Conservation (phyloP, 2,329 filamentous ascomycete species). For the Elsinoe fawcettii region DNA sequence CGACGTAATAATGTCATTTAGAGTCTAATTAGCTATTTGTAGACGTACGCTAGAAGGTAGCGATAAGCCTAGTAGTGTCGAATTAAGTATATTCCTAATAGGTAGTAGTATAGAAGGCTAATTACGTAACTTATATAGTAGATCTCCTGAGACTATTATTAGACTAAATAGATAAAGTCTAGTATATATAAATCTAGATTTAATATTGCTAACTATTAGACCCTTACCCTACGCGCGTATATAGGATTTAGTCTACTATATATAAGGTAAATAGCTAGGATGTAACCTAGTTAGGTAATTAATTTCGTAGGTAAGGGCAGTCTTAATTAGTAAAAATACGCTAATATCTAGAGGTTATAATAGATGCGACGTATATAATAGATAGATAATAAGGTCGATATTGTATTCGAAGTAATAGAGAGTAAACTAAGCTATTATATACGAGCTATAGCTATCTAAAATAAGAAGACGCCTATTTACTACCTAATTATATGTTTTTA, state of each 20-base stretch:
- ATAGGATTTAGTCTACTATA: neutral
- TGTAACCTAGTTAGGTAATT: neutral
- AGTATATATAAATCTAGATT: neutral
- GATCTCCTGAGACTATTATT: neutral
- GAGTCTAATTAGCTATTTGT: too few species aligned
- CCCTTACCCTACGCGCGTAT: neutral
- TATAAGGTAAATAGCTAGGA: neutral
- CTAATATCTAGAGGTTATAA: constrained; percentile 4
- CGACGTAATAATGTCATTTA: too few species aligned
- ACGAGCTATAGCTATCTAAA: neutral
- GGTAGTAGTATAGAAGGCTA: neutral
- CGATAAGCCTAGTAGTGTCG: too few species aligned
- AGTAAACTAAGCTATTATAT: constrained; percentile 2
- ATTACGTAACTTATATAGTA: neutral
- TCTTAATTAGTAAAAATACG: too few species aligned
- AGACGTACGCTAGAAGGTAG: too few species aligned
- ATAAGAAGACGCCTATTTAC: neutral
- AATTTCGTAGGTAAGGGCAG: too few species aligned
- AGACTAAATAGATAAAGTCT: too few species aligned
- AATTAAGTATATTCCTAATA: neutral
- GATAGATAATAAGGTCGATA: constrained; percentile 2
- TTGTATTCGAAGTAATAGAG: neutral
- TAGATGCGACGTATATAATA: neutral
- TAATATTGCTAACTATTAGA: neutral
- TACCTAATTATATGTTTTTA: too few species aligned